Evolutionary conservation across 805 yeast genomes (phyloP), one percentile per base, ranked within the genome.

Genomic region (Zygosaccharomyces rouxii): DNA sequence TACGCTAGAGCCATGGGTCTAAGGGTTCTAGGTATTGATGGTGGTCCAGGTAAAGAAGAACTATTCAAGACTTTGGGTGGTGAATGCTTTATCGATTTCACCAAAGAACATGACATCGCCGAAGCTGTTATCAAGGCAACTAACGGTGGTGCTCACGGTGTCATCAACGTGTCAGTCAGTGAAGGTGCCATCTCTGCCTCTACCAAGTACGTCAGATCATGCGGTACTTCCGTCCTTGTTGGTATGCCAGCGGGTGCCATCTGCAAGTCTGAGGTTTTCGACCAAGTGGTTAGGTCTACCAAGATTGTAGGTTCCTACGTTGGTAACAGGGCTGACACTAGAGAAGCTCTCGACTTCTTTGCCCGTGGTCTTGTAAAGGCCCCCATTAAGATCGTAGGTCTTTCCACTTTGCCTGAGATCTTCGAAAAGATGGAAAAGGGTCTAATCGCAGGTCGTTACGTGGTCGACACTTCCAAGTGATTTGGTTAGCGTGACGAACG

Each of bases 281-380:
- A 75, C 55, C 80, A 85, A 45, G 95, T 87, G 52, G 83, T 84
- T 57, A 84, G 78, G 71, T 79, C 87, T 50, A 74, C 84, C 67
- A 73, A 74, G 63, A 83, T 87, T 65, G 80, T 75, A 68, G 95
- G 94, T 59, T 86, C 95, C 46, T 85, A 85, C 66, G 95, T 87
- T 54, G 96, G 95, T 61, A 86, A 86, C 80, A 83, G 95, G 72
- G 84, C 85, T 56, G 96, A 88, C 71, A 79, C 92, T 56, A 78
- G 83, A 55, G 89, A 84, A 72, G 89, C 89, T 46, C 70, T 84
- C 60, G 85, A 81, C 62, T 83, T 84, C 76, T 81, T 81, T 69
- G 51, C 73, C 56, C 74, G 85, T 64, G 89, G 89, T 50, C 71
- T 79, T 66, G 82, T 84, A 68, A 73, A 76, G 67, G 76, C 85